Evolutionary conservation across 768 basidiomycete species (phyloP).

Genomic region (Leucocoprinus leucothites): DNA sequence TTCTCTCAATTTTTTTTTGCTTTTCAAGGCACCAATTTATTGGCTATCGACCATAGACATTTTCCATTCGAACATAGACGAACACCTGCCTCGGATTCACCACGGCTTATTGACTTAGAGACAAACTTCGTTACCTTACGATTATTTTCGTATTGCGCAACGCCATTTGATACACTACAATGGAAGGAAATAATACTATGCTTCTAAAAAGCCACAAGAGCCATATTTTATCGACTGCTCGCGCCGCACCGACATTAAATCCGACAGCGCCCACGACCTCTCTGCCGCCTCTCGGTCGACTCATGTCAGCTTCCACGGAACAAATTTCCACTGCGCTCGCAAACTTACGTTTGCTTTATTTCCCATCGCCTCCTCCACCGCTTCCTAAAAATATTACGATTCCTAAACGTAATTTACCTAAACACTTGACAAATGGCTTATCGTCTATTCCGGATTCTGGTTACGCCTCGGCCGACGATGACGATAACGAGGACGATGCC

Average conservation of each 20-base stretch:
- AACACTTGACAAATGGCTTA: conserved; percentile 34
- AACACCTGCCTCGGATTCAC: too few species aligned
- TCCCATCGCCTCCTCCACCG: conserved; percentile 30
- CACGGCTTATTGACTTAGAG: too few species aligned
- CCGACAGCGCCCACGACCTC: neutral
- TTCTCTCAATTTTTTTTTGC: too few species aligned
- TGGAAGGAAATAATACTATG: conserved; percentile 16
- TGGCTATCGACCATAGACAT: too few species aligned
- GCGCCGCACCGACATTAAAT: too few species aligned
- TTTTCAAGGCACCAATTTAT: too few species aligned
- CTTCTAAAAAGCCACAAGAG: conserved; percentile 14
- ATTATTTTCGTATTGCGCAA: neutral
- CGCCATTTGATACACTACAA: neutral
- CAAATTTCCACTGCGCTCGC: conserved; percentile 42
- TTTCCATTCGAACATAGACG: too few species aligned
- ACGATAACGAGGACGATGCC: conserved; percentile 37
- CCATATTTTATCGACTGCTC: too few species aligned
- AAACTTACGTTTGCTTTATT: conserved; percentile 40
- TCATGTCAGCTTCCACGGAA: conserved; percentile 39
- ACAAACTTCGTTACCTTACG: conserved; percentile 4
- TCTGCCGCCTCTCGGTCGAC: conserved; percentile 10
- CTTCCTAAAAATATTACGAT: conserved; percentile 25
- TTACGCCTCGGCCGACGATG: conserved; percentile 72
- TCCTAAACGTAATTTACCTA: conserved; percentile 22
- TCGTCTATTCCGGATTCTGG: conserved; percentile 64